Percentiles rank a stretch among this genome's conserved stretches.
These are phyloP conservation scores for Linderina pennispora DNA, from an alignment of 192 early-diverging fungal species.

Conservation along the genomic window DNA sequence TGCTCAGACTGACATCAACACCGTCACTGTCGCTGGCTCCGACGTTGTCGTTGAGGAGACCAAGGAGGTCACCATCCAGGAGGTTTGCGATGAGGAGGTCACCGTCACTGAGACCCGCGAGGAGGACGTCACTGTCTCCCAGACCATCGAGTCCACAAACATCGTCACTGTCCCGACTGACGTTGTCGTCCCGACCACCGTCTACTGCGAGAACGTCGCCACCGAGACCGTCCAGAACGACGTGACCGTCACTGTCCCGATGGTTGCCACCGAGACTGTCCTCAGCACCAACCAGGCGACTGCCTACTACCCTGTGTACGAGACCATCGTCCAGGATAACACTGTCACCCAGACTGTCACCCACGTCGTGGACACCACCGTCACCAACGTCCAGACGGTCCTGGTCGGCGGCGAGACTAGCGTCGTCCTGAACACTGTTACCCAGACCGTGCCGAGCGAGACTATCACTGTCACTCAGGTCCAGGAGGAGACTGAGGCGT, in stretches of 20 bases:
- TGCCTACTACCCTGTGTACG: background rate
- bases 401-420: background rate
- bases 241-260: background rate
- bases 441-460: background rate
- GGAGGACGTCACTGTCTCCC: background rate
- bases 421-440: background rate
- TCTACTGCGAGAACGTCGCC: background rate
- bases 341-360: slow-evolving; percentile 1
- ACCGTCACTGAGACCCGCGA: background rate
- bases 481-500: background rate
- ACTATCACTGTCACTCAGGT: background rate
- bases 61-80: background rate
- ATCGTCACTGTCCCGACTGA: background rate
- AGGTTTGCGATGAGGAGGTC: background rate
- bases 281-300: background rate
- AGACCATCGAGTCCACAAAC: background rate
- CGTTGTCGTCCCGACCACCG: background rate
- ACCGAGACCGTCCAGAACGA: background rate
- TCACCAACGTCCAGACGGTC: background rate
- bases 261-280: background rate
- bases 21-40: background rate
- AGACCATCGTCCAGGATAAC: slow-evolving; percentile 9
- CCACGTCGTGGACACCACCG: background rate
- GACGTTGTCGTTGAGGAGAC: background rate
- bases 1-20: background rate